Percentiles rank a stretch among this genome's conserved stretches.
Conservation (phyloP, 176 grass and related monocot genomes). For the Eleusine coracana region DNA sequence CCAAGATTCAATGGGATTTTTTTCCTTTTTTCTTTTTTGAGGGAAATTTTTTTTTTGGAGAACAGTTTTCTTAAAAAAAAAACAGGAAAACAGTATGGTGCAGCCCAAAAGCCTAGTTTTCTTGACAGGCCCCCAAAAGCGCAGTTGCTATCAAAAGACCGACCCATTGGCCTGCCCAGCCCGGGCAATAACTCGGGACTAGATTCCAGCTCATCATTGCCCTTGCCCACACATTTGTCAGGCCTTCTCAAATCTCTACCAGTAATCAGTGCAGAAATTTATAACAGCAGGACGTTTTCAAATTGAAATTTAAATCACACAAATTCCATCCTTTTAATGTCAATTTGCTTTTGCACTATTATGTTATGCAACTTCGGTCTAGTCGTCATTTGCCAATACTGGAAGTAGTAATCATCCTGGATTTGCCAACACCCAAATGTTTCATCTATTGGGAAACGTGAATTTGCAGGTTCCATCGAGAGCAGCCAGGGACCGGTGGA, state of each 20-base stretch:
- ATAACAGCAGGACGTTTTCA: neutral
- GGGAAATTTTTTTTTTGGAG: too few species aligned
- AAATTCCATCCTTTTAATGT: neutral
- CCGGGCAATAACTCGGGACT: neutral
- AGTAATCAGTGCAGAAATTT: neutral
- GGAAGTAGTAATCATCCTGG: neutral
- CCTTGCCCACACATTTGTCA: neutral
- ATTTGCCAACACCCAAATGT: neutral
- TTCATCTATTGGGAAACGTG: neutral
- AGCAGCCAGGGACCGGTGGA: slow-evolving; percentile 42
- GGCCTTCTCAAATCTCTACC: neutral
- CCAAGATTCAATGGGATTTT: too few species aligned
- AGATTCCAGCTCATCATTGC: neutral
- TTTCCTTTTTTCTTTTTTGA: too few species aligned
- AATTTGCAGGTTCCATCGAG: slow-evolving; percentile 46
- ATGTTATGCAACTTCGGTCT: neutral
- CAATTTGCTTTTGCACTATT: neutral
- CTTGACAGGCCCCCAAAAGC: neutral
- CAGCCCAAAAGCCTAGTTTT: neutral
- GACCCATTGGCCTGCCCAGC: neutral
- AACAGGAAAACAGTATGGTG: neutral
- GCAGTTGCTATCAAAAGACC: neutral
- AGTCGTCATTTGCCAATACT: neutral
- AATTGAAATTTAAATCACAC: neutral
- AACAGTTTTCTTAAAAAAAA: too few species aligned